Conservation (phyloP, 805 yeast genomes). For the Candida montana region DNA sequence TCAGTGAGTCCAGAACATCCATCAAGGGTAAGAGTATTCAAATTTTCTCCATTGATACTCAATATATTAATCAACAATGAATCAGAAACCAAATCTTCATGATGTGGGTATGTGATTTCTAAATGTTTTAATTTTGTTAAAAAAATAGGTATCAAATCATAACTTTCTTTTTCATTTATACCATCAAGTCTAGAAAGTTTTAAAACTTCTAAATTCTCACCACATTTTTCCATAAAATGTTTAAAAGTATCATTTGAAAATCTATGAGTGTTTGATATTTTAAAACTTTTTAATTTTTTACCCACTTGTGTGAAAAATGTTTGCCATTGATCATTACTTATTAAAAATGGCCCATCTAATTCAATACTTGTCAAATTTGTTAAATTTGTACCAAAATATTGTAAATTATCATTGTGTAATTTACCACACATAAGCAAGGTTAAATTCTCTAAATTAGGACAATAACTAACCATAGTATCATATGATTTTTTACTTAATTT, state of each 20-base stretch:
- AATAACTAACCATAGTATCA: conserved; percentile 65
- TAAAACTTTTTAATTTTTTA: conserved; percentile 48
- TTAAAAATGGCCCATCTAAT: conserved; percentile 88
- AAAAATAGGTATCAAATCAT: conserved; percentile 61
- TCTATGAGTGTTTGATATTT: conserved; percentile 77
- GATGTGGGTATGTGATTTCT: conserved; percentile 64
- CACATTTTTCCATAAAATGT: conserved; percentile 56
- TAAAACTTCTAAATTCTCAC: conserved; percentile 48
- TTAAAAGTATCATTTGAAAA: conserved; percentile 63
- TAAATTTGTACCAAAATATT: conserved; percentile 57
- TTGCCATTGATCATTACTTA: conserved; percentile 74
- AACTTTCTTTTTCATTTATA: conserved; percentile 48
- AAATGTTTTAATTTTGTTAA: conserved; percentile 48
- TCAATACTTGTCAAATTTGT: conserved; percentile 46
- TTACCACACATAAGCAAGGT: conserved; percentile 92
- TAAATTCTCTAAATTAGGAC: conserved; percentile 65
- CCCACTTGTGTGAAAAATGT: conserved; percentile 60
- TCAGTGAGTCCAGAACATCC: conserved; percentile 77
- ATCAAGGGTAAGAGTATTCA: conserved; percentile 55
- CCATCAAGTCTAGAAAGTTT: conserved; percentile 71
- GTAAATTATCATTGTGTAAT: conserved; percentile 68
- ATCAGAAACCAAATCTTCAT: conserved; percentile 63
- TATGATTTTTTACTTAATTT: conserved; percentile 61
- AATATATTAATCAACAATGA: conserved; percentile 58
- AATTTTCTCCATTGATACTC: conserved; percentile 54